Base-by-base conservation (phyloP, 2,329 filamentous ascomycete species). In the Neurospora sp. region DNA sequence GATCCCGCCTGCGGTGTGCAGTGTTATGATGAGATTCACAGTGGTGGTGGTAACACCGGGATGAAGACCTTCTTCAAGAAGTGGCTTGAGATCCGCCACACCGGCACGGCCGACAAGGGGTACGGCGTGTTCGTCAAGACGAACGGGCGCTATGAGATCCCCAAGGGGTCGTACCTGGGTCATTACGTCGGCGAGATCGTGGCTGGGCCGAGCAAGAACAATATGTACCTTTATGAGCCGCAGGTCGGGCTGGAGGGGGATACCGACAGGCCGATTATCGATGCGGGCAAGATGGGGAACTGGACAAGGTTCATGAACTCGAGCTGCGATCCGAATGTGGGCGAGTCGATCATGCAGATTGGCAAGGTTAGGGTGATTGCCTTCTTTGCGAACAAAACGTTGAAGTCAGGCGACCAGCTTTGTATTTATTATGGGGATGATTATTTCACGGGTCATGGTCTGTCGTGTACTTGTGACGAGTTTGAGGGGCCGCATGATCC, bases 391-490 rank as follows among this genome's bases (percentile, higher is more conserved):
- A 10, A 33, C 9, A 19, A 38, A 38, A 15, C 66, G 2, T 66
- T 73, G n/a, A 9, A 28, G 3, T 66, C 23, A 0, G 69, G 70
- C 6, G 68, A 73, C 43, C 67, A 75, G 67, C 36, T 75, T 13
- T 66, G 70, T n/a, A 69, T 75, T 11, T 62, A 19, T 10, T 75
- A 75, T 52, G 73, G 73, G 9, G 38, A 13, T 8, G 28, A 38
- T 2, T 75, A 73, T 39, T 75, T 75, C 67, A 84, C 82, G 81
- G 80, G 80, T 28, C 52, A 62, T 36, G 52, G 3, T 8, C 23
- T 62, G 52, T 36, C 17, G 52, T 62, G 52, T 62, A 17, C 11
- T 33, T 62, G 52, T 17, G 28, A 33, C 13, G 28, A 33, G 23
- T 17, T 33, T 15, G 23, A 15, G 52, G 52, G 23, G 2, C 1